Evolutionary conservation across 2,329 filamentous ascomycete genomes (phyloP).

Genomic region (Pleurostoma richardsiae): DNA sequence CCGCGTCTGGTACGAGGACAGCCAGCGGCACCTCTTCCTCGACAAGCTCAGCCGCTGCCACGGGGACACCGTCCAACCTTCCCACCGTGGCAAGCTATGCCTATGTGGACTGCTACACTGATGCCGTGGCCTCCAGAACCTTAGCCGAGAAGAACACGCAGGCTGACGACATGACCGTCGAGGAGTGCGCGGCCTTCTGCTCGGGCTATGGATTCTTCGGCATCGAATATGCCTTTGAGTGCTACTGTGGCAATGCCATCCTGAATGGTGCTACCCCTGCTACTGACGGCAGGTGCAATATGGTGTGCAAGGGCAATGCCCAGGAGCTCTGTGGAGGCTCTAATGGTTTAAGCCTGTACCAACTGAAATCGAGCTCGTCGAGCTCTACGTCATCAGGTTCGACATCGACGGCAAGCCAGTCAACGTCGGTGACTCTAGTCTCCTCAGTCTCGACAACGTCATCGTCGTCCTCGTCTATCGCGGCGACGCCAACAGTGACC

Average conservation of each 20-base stretch:
- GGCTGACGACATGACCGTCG: slow-evolving; percentile 5
- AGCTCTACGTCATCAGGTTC: not conserved
- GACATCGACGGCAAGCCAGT: slow-evolving; percentile 2
- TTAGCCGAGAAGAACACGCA: not conserved
- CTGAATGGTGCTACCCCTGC: slow-evolving; percentile 1
- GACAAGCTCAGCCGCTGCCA: not conserved
- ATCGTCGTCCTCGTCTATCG: not conserved
- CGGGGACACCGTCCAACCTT: not conserved
- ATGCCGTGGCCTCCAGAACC: slow-evolving; percentile 1
- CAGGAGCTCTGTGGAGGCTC: slow-evolving; percentile 1
- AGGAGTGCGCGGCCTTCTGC: slow-evolving; percentile 5
- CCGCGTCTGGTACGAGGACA: slow-evolving; percentile 15
- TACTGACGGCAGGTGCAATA: not conserved
- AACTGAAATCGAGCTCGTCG: slow-evolving; percentile 6
- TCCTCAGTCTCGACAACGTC: not conserved
- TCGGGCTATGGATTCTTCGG: slow-evolving; percentile 1
- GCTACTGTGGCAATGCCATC: slow-evolving; percentile 10
- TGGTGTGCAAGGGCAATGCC: not conserved
- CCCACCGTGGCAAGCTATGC: not conserved
- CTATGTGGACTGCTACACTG: slow-evolving; percentile 6
- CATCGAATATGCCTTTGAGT: slow-evolving; percentile 7
- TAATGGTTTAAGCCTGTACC: slow-evolving; percentile 9
- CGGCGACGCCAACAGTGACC: slow-evolving; percentile 2
- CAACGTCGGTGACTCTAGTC: slow-evolving; percentile 10
- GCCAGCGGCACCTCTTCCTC: too few species aligned